phyloP scores from a whole-genome alignment of 208 protist species.

The Leishmania amazonensis region DNA sequence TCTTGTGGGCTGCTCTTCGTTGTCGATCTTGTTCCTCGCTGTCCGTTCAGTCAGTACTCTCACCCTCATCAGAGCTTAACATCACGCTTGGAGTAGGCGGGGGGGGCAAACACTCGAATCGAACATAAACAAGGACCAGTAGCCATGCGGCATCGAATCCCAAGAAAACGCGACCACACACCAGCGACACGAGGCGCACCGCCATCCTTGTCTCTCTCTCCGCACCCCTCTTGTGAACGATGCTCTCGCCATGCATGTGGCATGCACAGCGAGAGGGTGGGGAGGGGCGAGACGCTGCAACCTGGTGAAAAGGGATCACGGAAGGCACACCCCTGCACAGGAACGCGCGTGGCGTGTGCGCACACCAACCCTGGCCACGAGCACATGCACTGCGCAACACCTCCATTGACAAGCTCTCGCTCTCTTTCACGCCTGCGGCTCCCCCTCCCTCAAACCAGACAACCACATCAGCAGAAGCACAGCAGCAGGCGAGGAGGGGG shows the following conservation, averaged over 20 bases:
- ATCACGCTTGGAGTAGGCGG: not conserved
- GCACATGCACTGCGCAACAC: not conserved
- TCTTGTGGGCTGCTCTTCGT: too few species aligned
- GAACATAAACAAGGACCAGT: not conserved
- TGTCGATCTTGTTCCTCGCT: too few species aligned
- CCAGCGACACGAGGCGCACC: not conserved
- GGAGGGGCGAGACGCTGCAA: not conserved
- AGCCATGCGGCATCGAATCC: not conserved
- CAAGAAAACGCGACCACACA: not conserved
- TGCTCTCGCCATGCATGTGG: not conserved
- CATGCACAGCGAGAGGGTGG: too few species aligned
- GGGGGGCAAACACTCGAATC: not conserved
- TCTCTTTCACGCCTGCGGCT: not conserved
- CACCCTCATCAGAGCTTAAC: too few species aligned
- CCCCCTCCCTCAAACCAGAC: not conserved
- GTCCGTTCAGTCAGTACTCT: too few species aligned
- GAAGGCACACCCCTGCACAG: not conserved
- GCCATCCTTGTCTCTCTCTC: not conserved
- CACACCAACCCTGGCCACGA: not conserved
- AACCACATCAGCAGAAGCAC: not conserved
- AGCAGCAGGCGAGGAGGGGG: not conserved
- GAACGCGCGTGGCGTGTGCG: too few species aligned
- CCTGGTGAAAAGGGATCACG: not conserved
- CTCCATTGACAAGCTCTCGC: not conserved
- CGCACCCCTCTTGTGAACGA: not conserved